Base-by-base conservation (phyloP, 1,284 basidiomycete species). In the Peniophora sp. region DNA sequence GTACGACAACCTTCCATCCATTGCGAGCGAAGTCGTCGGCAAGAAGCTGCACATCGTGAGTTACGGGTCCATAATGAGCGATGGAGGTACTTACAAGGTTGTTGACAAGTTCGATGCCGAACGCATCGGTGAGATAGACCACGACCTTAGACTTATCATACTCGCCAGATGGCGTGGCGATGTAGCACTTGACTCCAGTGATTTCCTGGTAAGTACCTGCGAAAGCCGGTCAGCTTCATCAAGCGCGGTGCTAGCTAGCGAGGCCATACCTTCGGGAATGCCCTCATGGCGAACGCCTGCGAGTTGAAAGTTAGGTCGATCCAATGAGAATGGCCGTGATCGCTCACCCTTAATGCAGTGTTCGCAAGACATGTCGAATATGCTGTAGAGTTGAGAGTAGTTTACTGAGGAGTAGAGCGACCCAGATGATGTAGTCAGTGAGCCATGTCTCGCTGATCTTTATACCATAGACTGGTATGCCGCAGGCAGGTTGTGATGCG, bases 21-120 rank as follows among this genome's bases (percentile, higher is more conserved):
- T 86, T 84, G 24, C 69, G 70, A 14, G 88, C 86, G 65, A 83
- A 90, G 60, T 80, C 82, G 59, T 92, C 89, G 12, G 73, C 79
- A 32, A 86, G 67, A 24, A 85, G 71, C 81, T 85, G 15, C 20
- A 18, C 43, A 35, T 51, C 15, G 37, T 20, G 5, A 35, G 51
- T 18, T 39, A 45, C 14, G 14, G 9, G 17, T 18, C 44, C 14
- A 20, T 47, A 55, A 12, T 24, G 23, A 17, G n/a, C 8, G 14
- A 49, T 18, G 22, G 44, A 45, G 18, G 46, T 45, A 57, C 67
- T 43, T 42, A 72, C 80, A 60, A 70, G 64, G 57, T 72, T 73
- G 63, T 82, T 89, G 62, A 68, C 54, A 17, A 80, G 66, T 15
- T 73, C 69, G 24, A 81, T 60, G 6, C 87, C 88, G 57, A 86